Conservation (phyloP, 2,329 filamentous ascomycete genomes). For the Whalleya microplaca region DNA sequence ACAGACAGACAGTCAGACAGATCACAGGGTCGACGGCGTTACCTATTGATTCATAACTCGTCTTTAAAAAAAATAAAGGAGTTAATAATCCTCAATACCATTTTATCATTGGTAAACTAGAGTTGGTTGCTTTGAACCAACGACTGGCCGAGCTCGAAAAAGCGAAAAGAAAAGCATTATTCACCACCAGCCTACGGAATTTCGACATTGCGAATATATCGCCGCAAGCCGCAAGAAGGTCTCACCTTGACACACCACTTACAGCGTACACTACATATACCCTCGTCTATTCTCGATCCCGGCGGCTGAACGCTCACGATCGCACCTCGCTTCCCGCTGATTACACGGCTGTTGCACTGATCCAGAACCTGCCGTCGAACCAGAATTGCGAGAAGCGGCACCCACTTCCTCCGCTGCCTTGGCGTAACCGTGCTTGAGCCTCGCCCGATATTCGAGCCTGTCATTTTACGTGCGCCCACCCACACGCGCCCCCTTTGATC, state of each 20-base stretch:
- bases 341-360: constrained; percentile 37
- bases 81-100: constrained; percentile 1
- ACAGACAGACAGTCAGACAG: too few species aligned
- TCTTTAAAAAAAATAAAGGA: constrained; percentile 1
- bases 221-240: constrained; percentile 26
- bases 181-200: too few species aligned
- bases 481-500: constrained; percentile 25
- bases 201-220: constrained; percentile 19
- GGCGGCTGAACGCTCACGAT: constrained; percentile 26
- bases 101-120: constrained; percentile 9
- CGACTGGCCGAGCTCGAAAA: constrained; percentile 22
- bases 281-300: constrained; percentile 19
- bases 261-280: too few species aligned
- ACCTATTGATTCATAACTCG: constrained; percentile 7
- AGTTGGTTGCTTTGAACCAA: constrained; percentile 7
- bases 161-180: too few species aligned
- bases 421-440: constrained; percentile 33
- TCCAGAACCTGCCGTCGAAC: constrained; percentile 36
- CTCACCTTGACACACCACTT: constrained; percentile 34
- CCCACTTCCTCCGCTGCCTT: constrained; percentile 28
- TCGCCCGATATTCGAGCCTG: constrained; percentile 28
- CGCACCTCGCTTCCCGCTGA: constrained; percentile 28
- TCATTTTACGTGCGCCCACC: constrained; percentile 29
- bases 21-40: constrained; percentile 2
- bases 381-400: constrained; percentile 27